Evolutionary conservation across 2,329 filamentous ascomycete genomes (phyloP).

Genomic region (Colletotrichum brevisporum): DNA sequence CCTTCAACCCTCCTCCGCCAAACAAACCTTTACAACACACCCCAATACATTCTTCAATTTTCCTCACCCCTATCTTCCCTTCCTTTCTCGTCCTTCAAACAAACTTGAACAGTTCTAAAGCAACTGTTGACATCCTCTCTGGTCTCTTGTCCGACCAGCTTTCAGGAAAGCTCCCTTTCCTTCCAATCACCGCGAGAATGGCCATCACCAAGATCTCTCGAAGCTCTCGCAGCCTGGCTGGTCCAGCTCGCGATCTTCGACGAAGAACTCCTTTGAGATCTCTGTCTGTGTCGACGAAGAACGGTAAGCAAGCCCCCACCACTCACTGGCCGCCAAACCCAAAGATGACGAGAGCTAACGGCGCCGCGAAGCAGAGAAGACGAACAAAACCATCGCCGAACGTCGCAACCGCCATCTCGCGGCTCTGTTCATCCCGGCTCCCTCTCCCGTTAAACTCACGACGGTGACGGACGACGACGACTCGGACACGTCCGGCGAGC

Average conservation of each 20-base stretch:
- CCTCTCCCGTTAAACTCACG: neutral
- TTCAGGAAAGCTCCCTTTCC: neutral
- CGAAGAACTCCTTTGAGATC: neutral
- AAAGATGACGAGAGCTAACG: neutral
- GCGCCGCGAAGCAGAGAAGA: neutral
- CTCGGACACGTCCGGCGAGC: neutral
- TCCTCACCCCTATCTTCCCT: too few relatives aligned
- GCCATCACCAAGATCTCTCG: neutral
- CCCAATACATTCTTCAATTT: too few relatives aligned
- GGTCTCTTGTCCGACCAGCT: too few relatives aligned
- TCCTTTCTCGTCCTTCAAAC: too few relatives aligned
- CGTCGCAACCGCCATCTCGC: neutral
- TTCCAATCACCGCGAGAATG: neutral
- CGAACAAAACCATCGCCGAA: neutral
- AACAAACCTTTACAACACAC: too few relatives aligned
- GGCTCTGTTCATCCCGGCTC: neutral
- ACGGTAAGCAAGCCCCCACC: neutral
- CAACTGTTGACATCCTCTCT: too few relatives aligned
- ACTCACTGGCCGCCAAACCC: neutral
- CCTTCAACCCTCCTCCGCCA: too few relatives aligned
- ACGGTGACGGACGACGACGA: neutral
- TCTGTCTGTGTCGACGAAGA: neutral
- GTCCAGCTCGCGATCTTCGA: neutral
- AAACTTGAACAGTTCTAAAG: too few relatives aligned
- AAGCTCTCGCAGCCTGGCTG: neutral